These are phyloP conservation scores for Lipomyces sp. DNA, from an alignment of 805 yeast genomes.

Conservation along the genomic window DNA sequence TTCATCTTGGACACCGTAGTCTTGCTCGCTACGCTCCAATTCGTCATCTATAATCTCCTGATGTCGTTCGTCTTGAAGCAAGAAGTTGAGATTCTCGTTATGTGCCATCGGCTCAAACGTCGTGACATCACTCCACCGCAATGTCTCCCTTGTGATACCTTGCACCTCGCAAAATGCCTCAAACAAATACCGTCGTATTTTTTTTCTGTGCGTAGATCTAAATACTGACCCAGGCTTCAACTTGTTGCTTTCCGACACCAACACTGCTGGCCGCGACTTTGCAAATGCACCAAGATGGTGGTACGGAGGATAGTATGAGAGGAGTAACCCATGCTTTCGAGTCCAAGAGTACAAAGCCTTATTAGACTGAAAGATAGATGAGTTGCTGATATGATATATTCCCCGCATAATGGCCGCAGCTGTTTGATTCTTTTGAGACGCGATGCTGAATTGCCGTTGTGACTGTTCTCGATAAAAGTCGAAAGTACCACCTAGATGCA, in stretches of 20 bases:
- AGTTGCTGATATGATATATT: not conserved
- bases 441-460: slow-evolving; percentile 9
- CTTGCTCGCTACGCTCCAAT: not conserved
- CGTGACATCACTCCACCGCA: slow-evolving; percentile 23
- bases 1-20: slow-evolving; percentile 14
- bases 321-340: not conserved
- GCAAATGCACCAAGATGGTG: slow-evolving; percentile 14
- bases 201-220: slow-evolving; percentile 18
- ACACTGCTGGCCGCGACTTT: slow-evolving; percentile 29
- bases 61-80: slow-evolving; percentile 22
- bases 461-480: slow-evolving; percentile 11
- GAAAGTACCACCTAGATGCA: slow-evolving; percentile 15
- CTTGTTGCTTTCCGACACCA: not conserved
- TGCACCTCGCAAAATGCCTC: slow-evolving; percentile 26
- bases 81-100: slow-evolving; percentile 14
- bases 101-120: slow-evolving; percentile 26
- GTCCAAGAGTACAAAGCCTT: not conserved
- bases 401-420: slow-evolving; percentile 12
- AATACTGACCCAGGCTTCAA: slow-evolving; percentile 15
- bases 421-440: slow-evolving; percentile 20
- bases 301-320: slow-evolving; percentile 26
- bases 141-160: slow-evolving; percentile 27
- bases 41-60: slow-evolving; percentile 3
- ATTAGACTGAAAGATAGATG: not conserved
- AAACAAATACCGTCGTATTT: slow-evolving; percentile 15